Evolutionary conservation across 2,329 filamentous ascomycete genomes (phyloP).

Genomic region (Chaetomium sp.): DNA sequence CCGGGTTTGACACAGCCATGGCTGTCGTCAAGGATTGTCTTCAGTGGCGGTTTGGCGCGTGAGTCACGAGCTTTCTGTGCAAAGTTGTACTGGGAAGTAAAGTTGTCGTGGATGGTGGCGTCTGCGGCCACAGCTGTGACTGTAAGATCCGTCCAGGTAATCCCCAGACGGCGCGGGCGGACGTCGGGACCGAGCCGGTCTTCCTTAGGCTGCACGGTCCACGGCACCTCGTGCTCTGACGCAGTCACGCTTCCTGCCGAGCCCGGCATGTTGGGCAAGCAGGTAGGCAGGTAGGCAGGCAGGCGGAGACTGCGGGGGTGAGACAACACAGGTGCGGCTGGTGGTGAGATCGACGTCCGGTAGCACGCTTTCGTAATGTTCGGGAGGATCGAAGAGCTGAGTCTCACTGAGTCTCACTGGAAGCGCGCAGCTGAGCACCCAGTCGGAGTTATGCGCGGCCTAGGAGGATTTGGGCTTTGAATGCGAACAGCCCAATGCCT

Average conservation of each 20-base stretch:
- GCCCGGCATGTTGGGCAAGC: not conserved
- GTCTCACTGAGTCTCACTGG: no score
- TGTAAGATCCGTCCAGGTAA: constrained; percentile 59
- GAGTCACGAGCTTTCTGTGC: constrained; percentile 47
- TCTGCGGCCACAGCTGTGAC: constrained; percentile 57
- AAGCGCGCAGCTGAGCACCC: no score
- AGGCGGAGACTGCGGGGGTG: no score
- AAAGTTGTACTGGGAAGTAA: constrained; percentile 53
- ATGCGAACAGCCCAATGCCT: no score
- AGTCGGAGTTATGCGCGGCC: no score
- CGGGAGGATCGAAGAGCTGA: no score
- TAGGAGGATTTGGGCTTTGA: no score
- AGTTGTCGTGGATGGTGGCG: constrained; percentile 59
- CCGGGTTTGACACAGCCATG: constrained; percentile 66
- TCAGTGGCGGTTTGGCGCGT: constrained; percentile 49
- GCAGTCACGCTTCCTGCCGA: not conserved
- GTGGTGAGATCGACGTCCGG: no score
- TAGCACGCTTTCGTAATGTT: no score
- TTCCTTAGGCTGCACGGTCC: constrained; percentile 33
- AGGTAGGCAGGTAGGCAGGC: not conserved
- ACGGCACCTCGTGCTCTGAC: not conserved
- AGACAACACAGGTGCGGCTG: no score
- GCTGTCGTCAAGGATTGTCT: constrained; percentile 58
- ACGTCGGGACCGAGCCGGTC: constrained; percentile 39
- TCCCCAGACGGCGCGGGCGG: constrained; percentile 48